Evolutionary conservation across 192 early-diverging fungal genomes (phyloP).

Genomic region (Backusella morwellensis): DNA sequence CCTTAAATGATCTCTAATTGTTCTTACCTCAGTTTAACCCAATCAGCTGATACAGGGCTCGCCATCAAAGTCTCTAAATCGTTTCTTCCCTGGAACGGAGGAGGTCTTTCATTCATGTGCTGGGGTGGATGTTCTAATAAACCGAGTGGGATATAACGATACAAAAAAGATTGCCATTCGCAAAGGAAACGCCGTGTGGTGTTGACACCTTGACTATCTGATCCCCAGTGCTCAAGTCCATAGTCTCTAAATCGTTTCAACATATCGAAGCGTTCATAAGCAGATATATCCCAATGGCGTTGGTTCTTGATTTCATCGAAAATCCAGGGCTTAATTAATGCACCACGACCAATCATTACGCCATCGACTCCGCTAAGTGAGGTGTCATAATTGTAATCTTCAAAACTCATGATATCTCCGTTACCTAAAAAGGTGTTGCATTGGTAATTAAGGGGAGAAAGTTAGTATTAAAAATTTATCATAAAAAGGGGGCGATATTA

Average conservation of each 20-base stretch:
- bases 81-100: constrained; percentile 79
- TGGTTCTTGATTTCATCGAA: constrained; percentile 91
- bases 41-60: constrained; percentile 72
- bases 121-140: constrained; percentile 92
- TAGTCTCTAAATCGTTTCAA: constrained; percentile 75
- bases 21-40: constrained; percentile 79
- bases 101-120: constrained; percentile 88
- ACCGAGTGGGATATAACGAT: constrained; percentile 88
- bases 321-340: constrained; percentile 97
- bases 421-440: constrained; percentile 39
- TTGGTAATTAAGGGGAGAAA: neutral
- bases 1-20: neutral
- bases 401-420: constrained; percentile 81
- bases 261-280: constrained; percentile 88
- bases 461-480: neutral
- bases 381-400: constrained; percentile 78
- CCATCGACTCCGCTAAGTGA: constrained; percentile 71
- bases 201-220: constrained; percentile 83
- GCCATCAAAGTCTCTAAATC: constrained; percentile 96
- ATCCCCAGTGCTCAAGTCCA: constrained; percentile 97
- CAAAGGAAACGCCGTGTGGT: constrained; percentile 75
- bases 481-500: neutral
- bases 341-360: constrained; percentile 82
- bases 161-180: constrained; percentile 77
- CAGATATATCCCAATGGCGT: constrained; percentile 87